Conservation (phyloP, 306 rosid genomes). For the Prinsepia uniflora region DNA sequence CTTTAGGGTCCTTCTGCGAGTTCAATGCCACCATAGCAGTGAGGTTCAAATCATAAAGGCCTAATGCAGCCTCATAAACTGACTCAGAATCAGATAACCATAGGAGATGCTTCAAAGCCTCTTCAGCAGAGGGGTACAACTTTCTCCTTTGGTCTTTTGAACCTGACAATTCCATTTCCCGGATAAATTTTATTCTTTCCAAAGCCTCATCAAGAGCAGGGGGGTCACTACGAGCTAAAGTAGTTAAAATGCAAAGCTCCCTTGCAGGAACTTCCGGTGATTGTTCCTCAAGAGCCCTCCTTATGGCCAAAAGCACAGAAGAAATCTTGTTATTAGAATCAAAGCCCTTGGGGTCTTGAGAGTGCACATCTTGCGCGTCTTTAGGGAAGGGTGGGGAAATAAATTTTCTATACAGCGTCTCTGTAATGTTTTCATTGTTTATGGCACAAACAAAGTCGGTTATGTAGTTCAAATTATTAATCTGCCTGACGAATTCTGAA, state of each 20-base stretch:
- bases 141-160: constrained; percentile 47
- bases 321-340: constrained; percentile 63
- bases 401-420: constrained; percentile 56
- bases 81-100: constrained; percentile 92
- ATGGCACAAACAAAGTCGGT: constrained; percentile 94
- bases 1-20: constrained; percentile 96
- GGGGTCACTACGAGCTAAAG: constrained; percentile 90
- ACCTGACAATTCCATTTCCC: constrained; percentile 75
- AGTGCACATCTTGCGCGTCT: constrained; percentile 36
- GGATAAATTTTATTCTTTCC: constrained; percentile 72
- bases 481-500: constrained; percentile 76
- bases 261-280: constrained; percentile 70
- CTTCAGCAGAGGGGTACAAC: constrained; percentile 83
- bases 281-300: constrained; percentile 79
- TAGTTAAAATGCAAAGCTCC: constrained; percentile 92
- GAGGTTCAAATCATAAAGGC: constrained; percentile 92
- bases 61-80: constrained; percentile 85
- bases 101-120: constrained; percentile 88
- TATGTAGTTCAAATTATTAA: constrained; percentile 74
- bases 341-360: constrained; percentile 32
- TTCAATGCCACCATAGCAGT: constrained; percentile 95
- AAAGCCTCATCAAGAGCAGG: constrained; percentile 96
- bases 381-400: constrained; percentile 40
- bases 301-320: constrained; percentile 65
- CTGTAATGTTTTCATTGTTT: constrained; percentile 65